Base-by-base conservation (phyloP, 2,329 filamentous ascomycete genomes). In the Aspergillus felis region DNA sequence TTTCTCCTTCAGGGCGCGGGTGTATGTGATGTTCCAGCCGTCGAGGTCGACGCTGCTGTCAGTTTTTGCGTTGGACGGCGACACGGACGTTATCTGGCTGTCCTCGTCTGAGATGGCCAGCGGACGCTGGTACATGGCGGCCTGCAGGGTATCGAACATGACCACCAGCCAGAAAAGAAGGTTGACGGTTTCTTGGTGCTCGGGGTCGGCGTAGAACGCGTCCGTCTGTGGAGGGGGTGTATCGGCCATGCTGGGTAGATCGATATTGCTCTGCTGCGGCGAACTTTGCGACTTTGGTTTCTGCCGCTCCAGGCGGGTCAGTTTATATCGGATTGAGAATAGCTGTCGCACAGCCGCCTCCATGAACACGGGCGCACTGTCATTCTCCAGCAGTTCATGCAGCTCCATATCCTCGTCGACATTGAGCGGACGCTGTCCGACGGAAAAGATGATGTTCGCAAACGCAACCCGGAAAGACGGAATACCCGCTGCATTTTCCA, bases 141-240 rank as follows among this genome's bases (percentile, higher is more conserved):
- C 78, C 0, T 80, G 83, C 8, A 84, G 68, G 0, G 82, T 85
- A 62, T 85, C 83, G 50, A 84, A 82, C 82, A 85, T 85, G 49
- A 84, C 73, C 0, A 79, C 81, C 17, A 86, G 71, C 83, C 83
- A 86, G 63, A 82, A 85, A 2, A 85, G 64, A 10, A 85, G 69
- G 12, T 81, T 76, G 27, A 85, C 73, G 0, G 83, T 84, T 10
- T 76, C 71, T 20, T 71, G 69, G 66, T 79, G 71, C 20, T 74
- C 70, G 1, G 58, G 50, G 25, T 51, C 62, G 8, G 57, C 27
- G 4, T 66, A 55, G 25, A 67, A 51, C 1, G 63, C 55, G 41
- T 66, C 58, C 2, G 28, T 7, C 8, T 52, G 56, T 0, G 32
- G 29, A 41, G 54, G 5, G 4, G 44, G 44, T 4, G 7, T 25